phyloP scores from a whole-genome alignment of 495 filamentous ascomycete genomes.

The Platismatia glauca region DNA sequence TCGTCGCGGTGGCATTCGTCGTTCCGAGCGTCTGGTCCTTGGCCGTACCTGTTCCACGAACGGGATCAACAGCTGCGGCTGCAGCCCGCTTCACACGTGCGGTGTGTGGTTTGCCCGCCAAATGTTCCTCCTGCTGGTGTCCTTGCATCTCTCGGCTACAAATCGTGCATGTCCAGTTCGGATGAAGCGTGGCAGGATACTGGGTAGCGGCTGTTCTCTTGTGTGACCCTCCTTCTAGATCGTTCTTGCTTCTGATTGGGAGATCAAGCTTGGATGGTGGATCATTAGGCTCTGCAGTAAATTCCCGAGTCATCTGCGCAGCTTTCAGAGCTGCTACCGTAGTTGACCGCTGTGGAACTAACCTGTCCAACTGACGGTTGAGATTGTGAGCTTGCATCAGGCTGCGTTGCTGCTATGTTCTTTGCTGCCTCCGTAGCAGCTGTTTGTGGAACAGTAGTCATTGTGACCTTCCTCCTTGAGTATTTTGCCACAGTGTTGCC shows the following conservation, averaged over 20 bases:
- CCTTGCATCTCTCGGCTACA: constrained; percentile 11
- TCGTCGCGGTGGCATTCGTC: background rate
- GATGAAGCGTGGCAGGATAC: background rate
- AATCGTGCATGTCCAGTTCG: constrained; percentile 9
- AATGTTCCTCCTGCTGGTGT: constrained; percentile 8
- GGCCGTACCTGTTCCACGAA: background rate
- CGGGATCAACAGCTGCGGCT: background rate
- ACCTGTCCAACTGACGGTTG: background rate
- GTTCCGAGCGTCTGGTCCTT: background rate
- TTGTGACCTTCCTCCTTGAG: background rate
- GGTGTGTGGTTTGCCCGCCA: constrained; percentile 19
- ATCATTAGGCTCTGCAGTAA: background rate
- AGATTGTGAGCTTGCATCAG: background rate
- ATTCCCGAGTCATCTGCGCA: background rate
- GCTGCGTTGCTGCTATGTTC: constrained; percentile 9
- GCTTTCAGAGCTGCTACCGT: background rate
- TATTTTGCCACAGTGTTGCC: background rate
- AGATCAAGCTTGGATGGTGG: background rate
- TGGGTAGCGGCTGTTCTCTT: background rate
- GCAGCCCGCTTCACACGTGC: constrained; percentile 9
- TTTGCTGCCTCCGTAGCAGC: constrained; percentile 3
- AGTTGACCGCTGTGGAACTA: background rate
- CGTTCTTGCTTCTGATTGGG: constrained; percentile 2
- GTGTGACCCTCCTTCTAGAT: background rate
- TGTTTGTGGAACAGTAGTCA: background rate